Conservation (phyloP, 192 early-diverging fungal genomes). For the Coemansia sp. region DNA sequence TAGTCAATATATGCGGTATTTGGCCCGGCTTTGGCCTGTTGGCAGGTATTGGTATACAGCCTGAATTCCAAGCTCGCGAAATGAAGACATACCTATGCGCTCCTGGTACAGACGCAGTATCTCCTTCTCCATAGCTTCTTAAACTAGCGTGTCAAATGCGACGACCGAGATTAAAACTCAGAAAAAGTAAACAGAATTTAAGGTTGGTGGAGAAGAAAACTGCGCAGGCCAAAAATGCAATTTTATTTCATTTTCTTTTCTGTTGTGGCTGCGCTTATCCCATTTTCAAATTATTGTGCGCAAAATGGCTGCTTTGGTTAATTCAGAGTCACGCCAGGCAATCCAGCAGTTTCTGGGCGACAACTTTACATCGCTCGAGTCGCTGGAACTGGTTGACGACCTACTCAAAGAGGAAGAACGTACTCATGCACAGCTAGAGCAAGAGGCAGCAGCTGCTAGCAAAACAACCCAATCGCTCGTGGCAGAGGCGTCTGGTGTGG, state of each 20-base stretch:
- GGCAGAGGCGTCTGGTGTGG: constrained; percentile 17
- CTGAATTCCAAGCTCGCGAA: not conserved
- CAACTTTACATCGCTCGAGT: constrained; percentile 44
- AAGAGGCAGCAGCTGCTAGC: constrained; percentile 15
- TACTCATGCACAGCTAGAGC: constrained; percentile 30
- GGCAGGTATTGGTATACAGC: not conserved
- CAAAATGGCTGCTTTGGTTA: constrained; percentile 11
- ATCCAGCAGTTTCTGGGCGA: constrained; percentile 39
- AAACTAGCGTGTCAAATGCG: not conserved
- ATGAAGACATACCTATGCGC: constrained; percentile 41
- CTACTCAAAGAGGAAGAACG: constrained; percentile 38
- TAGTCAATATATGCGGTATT: not conserved
- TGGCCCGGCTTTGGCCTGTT: not conserved
- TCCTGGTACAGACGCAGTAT: constrained; percentile 51
- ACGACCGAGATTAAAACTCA: not conserved
- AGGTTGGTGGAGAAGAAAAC: not conserved
- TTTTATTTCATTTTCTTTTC: not conserved
- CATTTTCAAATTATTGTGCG: not conserved
- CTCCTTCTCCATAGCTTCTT: constrained; percentile 42
- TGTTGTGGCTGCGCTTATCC: not conserved
- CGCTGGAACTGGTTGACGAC: constrained; percentile 41
- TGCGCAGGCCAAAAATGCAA: constrained; percentile 4
- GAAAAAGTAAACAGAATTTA: constrained; percentile 5
- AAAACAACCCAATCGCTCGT: constrained; percentile 7
- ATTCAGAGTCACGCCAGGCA: constrained; percentile 5